Percentiles rank a stretch among this genome's conserved stretches.
Evolutionary conservation across 805 yeast species (phyloP).

Genomic region (Saccharomycopsis sp.): DNA sequence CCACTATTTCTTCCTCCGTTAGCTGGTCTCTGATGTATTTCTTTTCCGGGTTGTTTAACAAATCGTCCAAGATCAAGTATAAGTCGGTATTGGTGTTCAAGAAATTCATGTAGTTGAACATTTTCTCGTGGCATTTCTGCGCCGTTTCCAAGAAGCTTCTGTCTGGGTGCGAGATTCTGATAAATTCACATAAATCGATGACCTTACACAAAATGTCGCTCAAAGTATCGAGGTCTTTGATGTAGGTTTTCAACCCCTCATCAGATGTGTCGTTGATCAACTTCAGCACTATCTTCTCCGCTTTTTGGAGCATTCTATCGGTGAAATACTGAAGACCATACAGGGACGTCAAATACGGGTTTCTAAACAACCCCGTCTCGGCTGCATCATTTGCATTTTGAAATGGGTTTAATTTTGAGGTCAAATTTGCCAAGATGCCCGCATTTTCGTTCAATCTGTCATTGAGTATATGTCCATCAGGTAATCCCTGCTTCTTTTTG

Average conservation of each 20-base stretch:
- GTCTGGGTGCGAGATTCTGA: conserved; percentile 82
- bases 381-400: conserved; percentile 22
- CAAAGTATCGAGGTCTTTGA: conserved; percentile 68
- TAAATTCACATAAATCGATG: conserved; percentile 88
- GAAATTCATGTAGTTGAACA: conserved; percentile 92
- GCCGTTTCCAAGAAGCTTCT: conserved; percentile 68
- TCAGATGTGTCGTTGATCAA: conserved; percentile 43
- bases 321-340: conserved; percentile 66
- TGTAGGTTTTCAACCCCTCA: conserved; percentile 42
- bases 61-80: conserved; percentile 50
- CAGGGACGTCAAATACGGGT: conserved; percentile 63
- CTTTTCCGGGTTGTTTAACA: conserved; percentile 39
- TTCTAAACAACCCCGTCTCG: conserved; percentile 64
- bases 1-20: conserved; percentile 71
- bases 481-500: conserved; percentile 12
- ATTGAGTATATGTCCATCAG: conserved; percentile 11
- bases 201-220: conserved; percentile 88
- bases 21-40: conserved; percentile 31
- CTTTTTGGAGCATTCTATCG: conserved; percentile 52
- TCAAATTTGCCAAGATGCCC: background rate
- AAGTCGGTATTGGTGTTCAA: conserved; percentile 78
- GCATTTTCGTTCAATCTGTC: conserved; percentile 2
- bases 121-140: conserved; percentile 75
- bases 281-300: conserved; percentile 52
- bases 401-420: conserved; percentile 23